These are phyloP conservation scores for Blepharisma stoltei DNA, from an alignment of 73 alveolate species.

Conservation along the genomic window DNA sequence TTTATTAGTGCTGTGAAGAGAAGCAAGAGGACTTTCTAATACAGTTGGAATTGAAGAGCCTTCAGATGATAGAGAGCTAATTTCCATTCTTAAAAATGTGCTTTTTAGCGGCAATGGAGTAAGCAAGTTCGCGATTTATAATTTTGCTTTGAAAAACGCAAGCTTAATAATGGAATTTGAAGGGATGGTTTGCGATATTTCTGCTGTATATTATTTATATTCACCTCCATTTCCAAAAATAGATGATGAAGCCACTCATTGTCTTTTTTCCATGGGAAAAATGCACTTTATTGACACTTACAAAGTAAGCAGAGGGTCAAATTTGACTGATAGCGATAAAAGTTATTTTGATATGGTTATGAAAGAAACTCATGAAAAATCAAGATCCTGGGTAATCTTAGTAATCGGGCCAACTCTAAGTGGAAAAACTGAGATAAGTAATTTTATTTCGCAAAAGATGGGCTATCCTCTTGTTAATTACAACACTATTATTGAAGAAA, in stretches of 20 bases:
- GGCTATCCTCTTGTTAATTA: neutral
- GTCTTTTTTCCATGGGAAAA: constrained; percentile 38
- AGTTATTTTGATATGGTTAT: neutral
- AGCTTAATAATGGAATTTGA: neutral
- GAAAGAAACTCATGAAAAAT: neutral
- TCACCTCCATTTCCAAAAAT: neutral
- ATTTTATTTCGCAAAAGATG: neutral
- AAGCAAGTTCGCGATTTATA: neutral
- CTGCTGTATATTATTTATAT: neutral
- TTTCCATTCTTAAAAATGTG: constrained; percentile 3
- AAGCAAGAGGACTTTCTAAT: constrained; percentile 23
- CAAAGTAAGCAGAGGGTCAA: neutral
- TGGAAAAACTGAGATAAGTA: constrained; percentile 15
- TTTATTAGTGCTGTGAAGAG: neutral
- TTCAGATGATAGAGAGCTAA: constrained; percentile 5
- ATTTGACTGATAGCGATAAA: neutral
- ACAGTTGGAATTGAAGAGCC: neutral
- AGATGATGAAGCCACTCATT: neutral
- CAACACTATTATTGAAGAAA: neutral
- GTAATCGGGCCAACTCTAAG: neutral
- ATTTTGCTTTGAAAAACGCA: constrained; percentile 3
- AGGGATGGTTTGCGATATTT: neutral
- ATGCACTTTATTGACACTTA: constrained; percentile 14
- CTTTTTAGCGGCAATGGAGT: constrained; percentile 10
- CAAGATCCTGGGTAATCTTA: neutral